phyloP scores from a whole-genome alignment of 2,329 filamentous ascomycete species.

The Grosmannia clavigera region DNA sequence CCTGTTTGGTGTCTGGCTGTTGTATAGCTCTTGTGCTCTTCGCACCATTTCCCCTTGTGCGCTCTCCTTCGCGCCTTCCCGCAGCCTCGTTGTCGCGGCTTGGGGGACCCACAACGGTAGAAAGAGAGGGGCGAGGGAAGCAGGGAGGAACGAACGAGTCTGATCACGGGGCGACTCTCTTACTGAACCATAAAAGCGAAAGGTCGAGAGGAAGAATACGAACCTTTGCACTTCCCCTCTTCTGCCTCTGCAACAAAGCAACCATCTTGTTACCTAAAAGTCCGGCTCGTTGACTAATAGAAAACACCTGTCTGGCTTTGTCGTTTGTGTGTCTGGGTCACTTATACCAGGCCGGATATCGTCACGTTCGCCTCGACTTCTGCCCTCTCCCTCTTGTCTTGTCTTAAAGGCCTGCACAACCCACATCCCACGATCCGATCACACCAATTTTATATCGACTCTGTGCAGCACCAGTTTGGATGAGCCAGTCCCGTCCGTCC shows the following conservation, averaged over 20 bases:
- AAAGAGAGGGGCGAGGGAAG: not conserved
- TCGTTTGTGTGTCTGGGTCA: not conserved
- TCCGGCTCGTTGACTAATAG: slow-evolving; percentile 32
- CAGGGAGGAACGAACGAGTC: not conserved
- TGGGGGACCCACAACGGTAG: not conserved
- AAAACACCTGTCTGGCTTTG: slow-evolving; percentile 19
- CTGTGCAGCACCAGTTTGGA: not conserved
- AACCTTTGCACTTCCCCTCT: slow-evolving; percentile 3
- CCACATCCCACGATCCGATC: not conserved
- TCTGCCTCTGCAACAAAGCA: slow-evolving; percentile 1
- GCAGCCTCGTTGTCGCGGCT: not conserved
- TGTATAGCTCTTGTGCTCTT: not conserved
- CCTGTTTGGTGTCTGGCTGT: not conserved
- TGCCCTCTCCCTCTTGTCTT: not conserved
- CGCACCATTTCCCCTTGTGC: not conserved
- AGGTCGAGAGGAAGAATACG: slow-evolving; percentile 1
- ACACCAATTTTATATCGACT: not conserved
- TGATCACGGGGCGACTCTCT: not conserved
- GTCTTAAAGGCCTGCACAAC: not conserved
- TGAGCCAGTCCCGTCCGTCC: not conserved
- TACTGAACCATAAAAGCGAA: not conserved
- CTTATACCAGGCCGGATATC: not conserved
- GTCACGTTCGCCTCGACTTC: not conserved
- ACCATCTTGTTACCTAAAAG: slow-evolving; percentile 32
- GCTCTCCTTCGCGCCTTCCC: not conserved